These are phyloP conservation scores for Fusarium sambucinum DNA, from an alignment of 2,329 filamentous ascomycete genomes.

Conservation along the genomic window DNA sequence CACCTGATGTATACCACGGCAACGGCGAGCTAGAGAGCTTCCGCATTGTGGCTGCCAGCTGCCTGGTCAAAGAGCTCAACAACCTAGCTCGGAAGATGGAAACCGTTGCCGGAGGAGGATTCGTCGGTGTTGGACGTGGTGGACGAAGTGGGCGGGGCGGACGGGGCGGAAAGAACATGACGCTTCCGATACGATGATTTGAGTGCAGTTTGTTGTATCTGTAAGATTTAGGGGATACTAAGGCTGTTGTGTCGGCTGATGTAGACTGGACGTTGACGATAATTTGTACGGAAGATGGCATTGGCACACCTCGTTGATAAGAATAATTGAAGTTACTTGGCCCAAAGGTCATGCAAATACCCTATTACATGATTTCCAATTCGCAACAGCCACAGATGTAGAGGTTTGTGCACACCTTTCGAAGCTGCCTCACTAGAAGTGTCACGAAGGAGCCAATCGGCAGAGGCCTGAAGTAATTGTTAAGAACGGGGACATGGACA, in stretches of 20 bases:
- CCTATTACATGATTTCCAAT: too few species aligned
- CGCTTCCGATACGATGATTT: constrained; percentile 37
- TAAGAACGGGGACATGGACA: neutral
- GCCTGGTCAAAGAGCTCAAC: constrained; percentile 48
- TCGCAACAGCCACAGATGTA: neutral
- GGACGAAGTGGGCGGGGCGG: constrained; percentile 17
- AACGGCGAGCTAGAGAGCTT: constrained; percentile 52
- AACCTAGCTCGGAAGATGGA: constrained; percentile 26
- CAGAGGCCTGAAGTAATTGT: neutral
- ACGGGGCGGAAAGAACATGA: constrained; percentile 18
- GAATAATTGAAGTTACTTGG: neutral
- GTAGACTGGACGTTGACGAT: neutral
- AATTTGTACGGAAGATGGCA: neutral
- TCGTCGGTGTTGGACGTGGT: constrained; percentile 42
- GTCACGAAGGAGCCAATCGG: neutral
- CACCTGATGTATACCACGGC: constrained; percentile 17
- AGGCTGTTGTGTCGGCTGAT: neutral
- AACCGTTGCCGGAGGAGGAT: constrained; percentile 40
- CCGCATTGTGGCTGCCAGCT: constrained; percentile 54
- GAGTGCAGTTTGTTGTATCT: neutral
- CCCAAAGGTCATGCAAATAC: too few species aligned
- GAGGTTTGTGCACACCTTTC: neutral
- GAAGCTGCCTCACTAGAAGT: neutral
- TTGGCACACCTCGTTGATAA: neutral
- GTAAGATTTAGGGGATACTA: too few species aligned